Evolutionary conservation across 169 alveolate genomes (phyloP), one percentile per base, ranked within the genome.

Genomic region (Theileria orientalis): DNA sequence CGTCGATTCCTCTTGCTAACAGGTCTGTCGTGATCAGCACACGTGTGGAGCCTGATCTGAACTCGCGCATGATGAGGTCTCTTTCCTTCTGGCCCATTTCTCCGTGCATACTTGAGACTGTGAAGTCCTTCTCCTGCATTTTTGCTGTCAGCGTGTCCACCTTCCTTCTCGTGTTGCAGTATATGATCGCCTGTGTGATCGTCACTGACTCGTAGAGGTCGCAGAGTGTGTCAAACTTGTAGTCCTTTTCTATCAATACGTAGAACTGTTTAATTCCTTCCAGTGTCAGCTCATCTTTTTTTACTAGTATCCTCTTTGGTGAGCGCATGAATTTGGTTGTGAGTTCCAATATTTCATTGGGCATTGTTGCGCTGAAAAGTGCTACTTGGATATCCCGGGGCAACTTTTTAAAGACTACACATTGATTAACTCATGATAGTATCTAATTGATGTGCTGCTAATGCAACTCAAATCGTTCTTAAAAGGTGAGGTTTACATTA

Each of bases 1-100:
- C 99, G 82, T 98, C 99, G 59, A 97, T 95, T 42, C 99, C 99
- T 78, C 99, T 94, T 8, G 99, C 99, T 79, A 97, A 90, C 77
- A 98, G 92, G 85, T 98, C 99, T 13, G 99, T 98, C 33, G 99
- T 95, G 83, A 98, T 96, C 73, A 98, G 90, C 33, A 98, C 98
- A 83, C 99, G 98, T 66, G 98, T 91, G 46, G 97, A 92, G 14
- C 99, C 99, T 40, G 97, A 94, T 73, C 99, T 95, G 94, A 97
- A 97, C 85, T 98, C 98, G 66, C 97, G 91, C 99, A 97, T 95
- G 68, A 97, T 95, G 62, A 95, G 92, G 77, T 98, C 99, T 74
- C 99, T 94, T 66, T 94, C 96, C 86, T 97, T 92, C 89, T 97
- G 98, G 56, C 95, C 97, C 98, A 96, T 93, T 63, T 97, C 99